Evolutionary conservation across 192 early-diverging fungal genomes (phyloP), one percentile per base, ranked within the genome.

Genomic region (Gonapodya sp.): DNA sequence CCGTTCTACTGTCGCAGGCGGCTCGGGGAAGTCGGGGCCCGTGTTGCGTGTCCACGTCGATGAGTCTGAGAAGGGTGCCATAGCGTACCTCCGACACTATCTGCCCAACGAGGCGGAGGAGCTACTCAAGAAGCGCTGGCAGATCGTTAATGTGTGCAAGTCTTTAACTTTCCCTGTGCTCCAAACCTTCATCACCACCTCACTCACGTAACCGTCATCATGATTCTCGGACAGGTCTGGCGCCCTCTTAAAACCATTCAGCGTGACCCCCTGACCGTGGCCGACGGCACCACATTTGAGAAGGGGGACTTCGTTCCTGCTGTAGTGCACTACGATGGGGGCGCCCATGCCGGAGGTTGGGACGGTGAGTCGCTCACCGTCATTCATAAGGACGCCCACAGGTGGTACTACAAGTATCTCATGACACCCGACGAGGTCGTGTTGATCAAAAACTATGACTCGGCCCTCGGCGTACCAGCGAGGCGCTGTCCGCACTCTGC

Each of bases 1-100:
- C 75, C 75, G 75, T 34, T 77, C 75, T 33, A 77, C 75, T 33
- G 75, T 77, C 75, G 75, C 75, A 16, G 75, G 75, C 75, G 75
- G 75, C 75, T 8, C 75, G 75, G 75, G 75, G 18, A 77, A 77
- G 31, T 31, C 75, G 8, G 75, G 75, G 8, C 75, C 75, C 31
- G 75, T 77, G 75, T 34, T 77, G 75, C 75, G 75, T 33, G 75
- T 77, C 34, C 75, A 77, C 75, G 75, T 77, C 75, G 75, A 77
- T 34, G 75, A 77, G 75, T 77, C 75, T 2, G 75, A 77, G 31
- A 77, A 31, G 75, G 75, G 75, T 8, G 75, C 75, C 2, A 34
- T 77, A 2, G 75, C 75, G 18, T 77, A 77, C 75, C 75, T 77
- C 2, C 75, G 75, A 2, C 75, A 77, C 31, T 77, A 77, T 33